Base-by-base conservation (phyloP, 768 basidiomycete species). In the Sutorius australiensis region DNA sequence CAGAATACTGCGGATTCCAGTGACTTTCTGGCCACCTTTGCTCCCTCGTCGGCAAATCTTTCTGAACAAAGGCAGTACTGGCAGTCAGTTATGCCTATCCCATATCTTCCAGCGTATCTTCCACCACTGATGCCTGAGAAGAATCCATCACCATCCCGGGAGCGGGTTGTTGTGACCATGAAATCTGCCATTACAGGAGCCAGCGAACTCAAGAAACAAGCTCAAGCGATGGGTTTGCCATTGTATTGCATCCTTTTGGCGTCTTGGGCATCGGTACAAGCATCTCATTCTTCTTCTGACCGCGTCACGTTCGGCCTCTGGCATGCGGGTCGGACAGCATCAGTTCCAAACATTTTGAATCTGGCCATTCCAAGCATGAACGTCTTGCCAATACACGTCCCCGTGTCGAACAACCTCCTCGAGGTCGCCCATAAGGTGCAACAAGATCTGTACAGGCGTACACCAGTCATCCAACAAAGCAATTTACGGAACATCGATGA, bases 321-420 rank as follows among this genome's bases (percentile, higher is more conserved):
- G 78, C 77, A 78, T 46, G 72, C 73, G 6, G 76, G 78, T 24
- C 65, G 78, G 40, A 73, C 73, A 13, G 72, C 73, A 11, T 42
- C 64, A 11, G 38, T 73, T 19, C 61, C 69, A 24, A 62, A 69
- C 17, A 61, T 75, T 19, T 72, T 72, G 28, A 67, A 62, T 33
- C 54, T 79, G n/a, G 74, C 74, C 5, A 57, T 72, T 16, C 76
- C 77, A n/a, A 77, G 75, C 54, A 67, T 76, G 62, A 78, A 79
- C 50, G 67, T 76, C 9, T 53, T 78, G 17, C 76, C 77, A 24
- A 57, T 78, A 44, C 61, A 66, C 49, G 61, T 77, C 9, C 41
- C 59, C 6, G 57, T 53, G 16, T 63, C 19, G 32, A 58, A 19
- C 36, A 56, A 42, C 57, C 55, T 46, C 3, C 48, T 74, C 9